A percentile compares a stretch with the other conserved stretches of the same genome.
Conservation (phyloP, 371 early-diverging fungal genomes). For the Sporodiniella umbellata region DNA sequence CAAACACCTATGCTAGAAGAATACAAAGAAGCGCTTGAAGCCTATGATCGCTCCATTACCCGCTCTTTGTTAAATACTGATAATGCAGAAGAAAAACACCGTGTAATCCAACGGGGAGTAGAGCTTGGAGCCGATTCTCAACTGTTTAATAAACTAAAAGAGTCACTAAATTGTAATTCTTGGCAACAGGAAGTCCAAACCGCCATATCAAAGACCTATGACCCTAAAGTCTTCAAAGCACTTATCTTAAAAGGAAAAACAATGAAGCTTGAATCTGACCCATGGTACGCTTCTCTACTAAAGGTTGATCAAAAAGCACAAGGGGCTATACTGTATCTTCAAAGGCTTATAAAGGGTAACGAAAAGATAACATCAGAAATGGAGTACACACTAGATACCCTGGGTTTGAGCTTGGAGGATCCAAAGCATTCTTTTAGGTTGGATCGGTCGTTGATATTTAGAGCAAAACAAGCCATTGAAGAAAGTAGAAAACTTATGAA, state of each 20-base stretch:
- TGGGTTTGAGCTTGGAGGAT: conserved; percentile 1
- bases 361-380: conserved; percentile 3
- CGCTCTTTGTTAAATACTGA: not conserved
- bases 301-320: conserved; percentile 5
- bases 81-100: not conserved
- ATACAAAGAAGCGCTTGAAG: conserved; percentile 1
- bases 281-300: conserved; percentile 2
- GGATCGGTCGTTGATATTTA: conserved; percentile 6
- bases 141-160: conserved; percentile 5
- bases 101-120: conserved; percentile 6
- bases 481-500: conserved; percentile 3
- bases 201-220: not conserved
- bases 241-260: conserved; percentile 18
- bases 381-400: too few relatives aligned
- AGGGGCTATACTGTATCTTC: conserved; percentile 2
- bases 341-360: conserved; percentile 12
- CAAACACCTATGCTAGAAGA: conserved; percentile 3
- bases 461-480: conserved; percentile 3
- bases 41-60: conserved; percentile 1
- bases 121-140: conserved; percentile 5
- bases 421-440: conserved; percentile 4
- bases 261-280: not conserved
- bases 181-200: conserved; percentile 9
- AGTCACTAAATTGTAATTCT: not conserved
- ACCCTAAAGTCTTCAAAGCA: conserved; percentile 7